Evolutionary conservation across 495 filamentous ascomycete species (phyloP), one percentile per base, ranked within the genome.

Genomic region (Penicillium chermesinum): DNA sequence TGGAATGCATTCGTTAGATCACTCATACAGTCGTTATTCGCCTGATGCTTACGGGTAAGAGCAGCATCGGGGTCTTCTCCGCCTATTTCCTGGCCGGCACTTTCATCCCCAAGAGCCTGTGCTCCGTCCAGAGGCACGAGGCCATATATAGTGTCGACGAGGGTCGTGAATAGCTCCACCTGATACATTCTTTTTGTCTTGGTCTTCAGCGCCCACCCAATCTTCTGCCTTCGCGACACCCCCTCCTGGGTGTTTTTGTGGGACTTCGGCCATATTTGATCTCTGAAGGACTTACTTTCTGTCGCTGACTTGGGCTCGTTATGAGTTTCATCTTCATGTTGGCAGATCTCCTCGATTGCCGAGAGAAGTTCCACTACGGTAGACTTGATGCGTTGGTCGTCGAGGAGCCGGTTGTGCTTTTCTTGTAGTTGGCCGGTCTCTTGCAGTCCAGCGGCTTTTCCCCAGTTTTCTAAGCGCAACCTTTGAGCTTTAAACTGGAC

Each of bases 401-500:
- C 49, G 13, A 52, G 42, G 15, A 15, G 25, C 13, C 19, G 16
- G 30, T 44, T 21, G 22, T 52, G 49, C 9, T 46, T 16, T 30
- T 45, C 35, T n/a, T 15, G 21, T 20, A 46, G 7, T 1, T 18
- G 20, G 2, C 35, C 18, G 5, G n/a, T n/a, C n/a, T 32, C 34
- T 37, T 41, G n/a, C 1, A 52, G n/a, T 2, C 49, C 49, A 14
- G 41, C 42, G 2, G 15, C 16, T 7, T 20, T 15, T 12, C 49
- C 49, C 42, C 49, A 52, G 40, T 19, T 41, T 33, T 46, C 20
- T 2, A 52, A 35, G 12, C 42, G 41, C 2, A 52, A 17, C 17
- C 35, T 52, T 20, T 52, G 41, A 1, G 42, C 42, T 22, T 52
- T 25, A 27, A 46, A 52, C 10, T 46, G 49, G 2, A 42, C 49